These are phyloP conservation scores for Tylopilus sp. DNA, from an alignment of 768 basidiomycete genomes.

Conservation along the genomic window DNA sequence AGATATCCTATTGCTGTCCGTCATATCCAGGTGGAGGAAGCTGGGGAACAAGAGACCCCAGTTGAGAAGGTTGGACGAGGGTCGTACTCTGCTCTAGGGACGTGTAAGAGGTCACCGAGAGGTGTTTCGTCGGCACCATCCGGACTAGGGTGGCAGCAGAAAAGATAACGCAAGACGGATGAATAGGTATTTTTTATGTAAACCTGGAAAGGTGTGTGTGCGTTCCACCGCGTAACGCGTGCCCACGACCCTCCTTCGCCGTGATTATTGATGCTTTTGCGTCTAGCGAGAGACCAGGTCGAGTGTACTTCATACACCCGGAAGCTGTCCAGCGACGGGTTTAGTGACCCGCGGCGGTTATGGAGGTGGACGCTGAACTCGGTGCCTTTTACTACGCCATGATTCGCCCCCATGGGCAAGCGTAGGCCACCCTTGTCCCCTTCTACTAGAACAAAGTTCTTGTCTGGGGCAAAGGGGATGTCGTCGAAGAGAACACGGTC, in stretches of 20 bases:
- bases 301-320: conserved; percentile 51
- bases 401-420: conserved; percentile 56
- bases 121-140: conserved; percentile 30
- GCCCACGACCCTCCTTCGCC: conserved; percentile 51
- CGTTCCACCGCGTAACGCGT: conserved; percentile 51
- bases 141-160: conserved; percentile 34
- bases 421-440: conserved; percentile 41
- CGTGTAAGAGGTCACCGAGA: conserved; percentile 43
- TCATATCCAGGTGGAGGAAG: conserved; percentile 5
- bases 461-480: conserved; percentile 52
- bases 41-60: conserved; percentile 6
- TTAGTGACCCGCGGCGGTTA: conserved; percentile 56
- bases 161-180: conserved; percentile 47
- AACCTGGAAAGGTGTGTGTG: conserved; percentile 51
- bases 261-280: conserved; percentile 34
- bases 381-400: conserved; percentile 62
- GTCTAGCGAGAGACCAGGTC: conserved; percentile 54
- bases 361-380: conserved; percentile 61
- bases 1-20: conserved; percentile 31
- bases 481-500: conserved; percentile 52
- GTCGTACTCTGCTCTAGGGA: conserved; percentile 46
- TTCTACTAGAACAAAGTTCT: conserved; percentile 44
- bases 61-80: conserved; percentile 14
- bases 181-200: conserved; percentile 46
- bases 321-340: conserved; percentile 49